phyloP scores from a whole-genome alignment of 1,139 yeast species.

The Taphrina betulina region DNA sequence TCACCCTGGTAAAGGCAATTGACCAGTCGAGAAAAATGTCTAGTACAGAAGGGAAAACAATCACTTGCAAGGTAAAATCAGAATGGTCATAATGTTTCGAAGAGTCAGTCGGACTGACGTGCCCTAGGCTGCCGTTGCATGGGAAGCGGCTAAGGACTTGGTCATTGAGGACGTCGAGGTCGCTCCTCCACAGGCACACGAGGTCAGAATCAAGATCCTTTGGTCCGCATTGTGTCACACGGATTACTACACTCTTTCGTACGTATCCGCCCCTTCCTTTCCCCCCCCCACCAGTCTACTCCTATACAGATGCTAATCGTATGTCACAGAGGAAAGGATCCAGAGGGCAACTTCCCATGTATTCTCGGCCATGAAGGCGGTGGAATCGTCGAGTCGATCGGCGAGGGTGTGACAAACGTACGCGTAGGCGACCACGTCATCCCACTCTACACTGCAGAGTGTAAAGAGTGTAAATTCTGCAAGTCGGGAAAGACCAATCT shows the following conservation, averaged over 20 bases:
- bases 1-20: too few relatives aligned
- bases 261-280: not conserved
- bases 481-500: conserved; percentile 91
- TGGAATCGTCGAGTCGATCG: conserved; percentile 87
- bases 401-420: conserved; percentile 86
- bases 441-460: conserved; percentile 94
- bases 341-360: conserved; percentile 94
- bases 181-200: conserved; percentile 92
- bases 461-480: conserved; percentile 93
- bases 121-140: conserved; percentile 80
- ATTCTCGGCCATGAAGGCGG: conserved; percentile 94
- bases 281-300: too few relatives aligned
- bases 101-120: too few relatives aligned
- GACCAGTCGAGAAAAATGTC: conserved; percentile 1
- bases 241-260: conserved; percentile 87
- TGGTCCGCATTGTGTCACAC: conserved; percentile 98
- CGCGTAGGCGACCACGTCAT: conserved; percentile 87
- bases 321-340: conserved; percentile 74
- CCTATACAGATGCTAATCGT: too few relatives aligned
- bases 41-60: conserved; percentile 56
- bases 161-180: conserved; percentile 84
- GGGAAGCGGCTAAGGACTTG: conserved; percentile 88
- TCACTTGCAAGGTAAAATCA: conserved; percentile 59
- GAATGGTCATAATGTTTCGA: too few relatives aligned
- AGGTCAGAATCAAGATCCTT: conserved; percentile 83